phyloP scores from a whole-genome alignment of 2,329 filamentous ascomycete species.

The Aureobasidium sp. region DNA sequence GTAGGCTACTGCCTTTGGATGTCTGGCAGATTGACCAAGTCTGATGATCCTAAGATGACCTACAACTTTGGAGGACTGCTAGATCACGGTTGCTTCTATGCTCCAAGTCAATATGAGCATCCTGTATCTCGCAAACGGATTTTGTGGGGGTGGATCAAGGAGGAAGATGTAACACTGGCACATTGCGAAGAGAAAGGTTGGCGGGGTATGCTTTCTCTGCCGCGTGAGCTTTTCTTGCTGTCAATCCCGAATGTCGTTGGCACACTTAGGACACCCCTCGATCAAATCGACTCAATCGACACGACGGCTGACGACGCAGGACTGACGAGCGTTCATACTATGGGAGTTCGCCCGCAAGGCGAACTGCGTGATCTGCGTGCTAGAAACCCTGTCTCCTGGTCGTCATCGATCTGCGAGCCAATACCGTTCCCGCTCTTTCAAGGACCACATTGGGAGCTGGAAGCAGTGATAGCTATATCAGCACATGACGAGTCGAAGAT shows the following conservation, averaged over 20 bases:
- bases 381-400: no score
- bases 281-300: neutral
- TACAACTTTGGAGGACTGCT: slow-evolving; percentile 3
- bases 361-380: no score
- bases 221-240: neutral
- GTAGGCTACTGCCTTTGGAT: slow-evolving; percentile 1
- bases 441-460: neutral
- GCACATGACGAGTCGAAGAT: neutral
- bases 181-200: slow-evolving; percentile 5
- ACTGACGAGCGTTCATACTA: no score
- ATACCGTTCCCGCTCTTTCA: neutral
- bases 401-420: neutral
- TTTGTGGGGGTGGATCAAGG: slow-evolving; percentile 3
- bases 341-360: no score
- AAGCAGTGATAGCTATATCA: neutral
- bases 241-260: neutral
- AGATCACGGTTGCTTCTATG: slow-evolving; percentile 8
- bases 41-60: neutral
- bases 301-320: no score
- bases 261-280: neutral
- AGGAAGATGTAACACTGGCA: neutral
- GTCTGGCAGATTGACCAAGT: neutral
- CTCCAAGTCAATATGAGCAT: neutral
- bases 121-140: neutral
- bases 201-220: neutral